These are phyloP conservation scores for Hyphopichia pseudoburtonii DNA, from an alignment of 1,139 yeast genomes.

Conservation along the genomic window DNA sequence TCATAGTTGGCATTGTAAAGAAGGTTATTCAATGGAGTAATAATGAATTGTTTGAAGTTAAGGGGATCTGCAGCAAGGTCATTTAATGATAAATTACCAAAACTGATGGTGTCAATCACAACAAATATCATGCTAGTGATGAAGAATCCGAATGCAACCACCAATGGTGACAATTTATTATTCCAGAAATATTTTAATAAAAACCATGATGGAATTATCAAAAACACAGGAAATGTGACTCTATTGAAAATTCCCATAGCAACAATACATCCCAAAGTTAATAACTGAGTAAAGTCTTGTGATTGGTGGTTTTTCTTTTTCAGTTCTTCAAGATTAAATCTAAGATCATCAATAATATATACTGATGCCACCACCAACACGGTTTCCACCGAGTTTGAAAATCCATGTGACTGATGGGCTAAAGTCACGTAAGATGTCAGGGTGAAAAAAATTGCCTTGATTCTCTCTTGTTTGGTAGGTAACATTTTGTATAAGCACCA, in stretches of 20 bases:
- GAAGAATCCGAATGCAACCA: constrained; percentile 28
- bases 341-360: constrained; percentile 47
- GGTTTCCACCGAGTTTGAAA: constrained; percentile 87
- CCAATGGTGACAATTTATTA: constrained; percentile 23
- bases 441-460: constrained; percentile 63
- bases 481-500: constrained; percentile 48
- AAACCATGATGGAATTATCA: constrained; percentile 57
- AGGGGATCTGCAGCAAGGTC: constrained; percentile 10
- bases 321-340: constrained; percentile 24
- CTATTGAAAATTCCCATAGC: constrained; percentile 80
- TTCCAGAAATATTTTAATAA: constrained; percentile 36
- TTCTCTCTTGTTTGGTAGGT: constrained; percentile 59
- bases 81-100: constrained; percentile 7
- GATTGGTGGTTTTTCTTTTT: constrained; percentile 11
- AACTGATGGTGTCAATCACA: constrained; percentile 50
- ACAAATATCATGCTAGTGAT: constrained; percentile 42
- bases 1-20: constrained; percentile 59
- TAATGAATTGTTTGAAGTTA: constrained; percentile 28
- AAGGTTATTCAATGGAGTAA: constrained; percentile 78
- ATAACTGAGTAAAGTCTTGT: constrained; percentile 17
- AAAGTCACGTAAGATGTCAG: constrained; percentile 79
- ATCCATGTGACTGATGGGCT: constrained; percentile 82
- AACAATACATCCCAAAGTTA: constrained; percentile 51
- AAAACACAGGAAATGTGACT: constrained; percentile 76
- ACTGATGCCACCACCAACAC: constrained; percentile 58